Percentiles rank a stretch among this genome's conserved stretches.
Conservation (phyloP, 2,329 filamentous ascomycete species). For the Botrytis sinoallii region DNA sequence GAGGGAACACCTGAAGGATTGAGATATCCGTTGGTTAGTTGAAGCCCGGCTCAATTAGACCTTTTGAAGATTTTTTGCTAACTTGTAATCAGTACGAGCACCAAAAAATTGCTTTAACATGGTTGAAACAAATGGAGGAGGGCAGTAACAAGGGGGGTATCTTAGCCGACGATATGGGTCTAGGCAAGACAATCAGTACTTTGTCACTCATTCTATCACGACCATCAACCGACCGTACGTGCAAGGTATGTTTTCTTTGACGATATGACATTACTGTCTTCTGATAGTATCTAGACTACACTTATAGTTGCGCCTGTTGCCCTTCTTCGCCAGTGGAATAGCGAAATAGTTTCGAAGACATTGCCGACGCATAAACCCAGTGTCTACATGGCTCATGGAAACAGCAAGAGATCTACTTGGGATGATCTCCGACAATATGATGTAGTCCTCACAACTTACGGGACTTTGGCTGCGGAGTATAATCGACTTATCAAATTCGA, state of each 20-base stretch:
- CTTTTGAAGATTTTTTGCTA: constrained; percentile 16
- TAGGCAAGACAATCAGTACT: constrained; percentile 82
- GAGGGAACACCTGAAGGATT: constrained; percentile 69
- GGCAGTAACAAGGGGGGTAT: constrained; percentile 72
- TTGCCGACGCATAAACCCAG: constrained; percentile 56
- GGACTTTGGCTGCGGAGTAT: constrained; percentile 64
- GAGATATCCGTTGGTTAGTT: constrained; percentile 52
- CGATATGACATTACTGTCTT: not conserved
- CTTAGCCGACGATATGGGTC: constrained; percentile 77
- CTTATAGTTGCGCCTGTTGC: constrained; percentile 79
- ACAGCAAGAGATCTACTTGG: constrained; percentile 55
- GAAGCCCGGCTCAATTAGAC: not conserved
- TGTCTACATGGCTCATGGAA: constrained; percentile 67
- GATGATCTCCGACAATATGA: constrained; percentile 63
- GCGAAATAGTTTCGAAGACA: constrained; percentile 71
- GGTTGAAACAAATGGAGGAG: constrained; percentile 73
- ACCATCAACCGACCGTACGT: constrained; percentile 51
- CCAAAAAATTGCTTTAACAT: constrained; percentile 73
- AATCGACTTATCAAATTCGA: constrained; percentile 56
- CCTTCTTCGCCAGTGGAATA: constrained; percentile 79
- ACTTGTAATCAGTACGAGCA: constrained; percentile 59
- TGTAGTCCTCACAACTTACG: constrained; percentile 77
- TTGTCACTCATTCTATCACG: constrained; percentile 61
- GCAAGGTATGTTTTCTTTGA: constrained; percentile 34
- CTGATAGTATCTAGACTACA: constrained; percentile 56